Evolutionary conservation across 176 grass and related monocot species (phyloP).

Genomic region (Aechmea fasciata): DNA sequence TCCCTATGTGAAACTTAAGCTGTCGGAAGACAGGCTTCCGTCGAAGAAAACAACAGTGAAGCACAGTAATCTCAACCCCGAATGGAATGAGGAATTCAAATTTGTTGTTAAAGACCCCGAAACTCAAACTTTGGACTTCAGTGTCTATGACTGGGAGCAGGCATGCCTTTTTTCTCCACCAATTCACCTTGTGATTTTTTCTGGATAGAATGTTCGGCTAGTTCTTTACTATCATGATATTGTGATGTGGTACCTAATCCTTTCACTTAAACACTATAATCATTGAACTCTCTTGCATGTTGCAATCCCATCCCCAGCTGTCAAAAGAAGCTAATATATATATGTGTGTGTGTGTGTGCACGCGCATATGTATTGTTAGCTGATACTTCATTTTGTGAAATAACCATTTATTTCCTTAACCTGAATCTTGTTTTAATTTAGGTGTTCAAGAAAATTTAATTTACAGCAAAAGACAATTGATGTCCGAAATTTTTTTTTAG

Average conservation of each 20-base stretch:
- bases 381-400: no score
- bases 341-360: no score
- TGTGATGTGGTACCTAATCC: background rate
- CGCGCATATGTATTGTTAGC: no score
- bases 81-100: slow-evolving; percentile 83
- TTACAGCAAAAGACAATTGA: background rate
- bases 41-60: slow-evolving; percentile 69
- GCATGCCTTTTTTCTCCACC: slow-evolving; percentile 23
- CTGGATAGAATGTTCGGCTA: background rate
- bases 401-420: no score
- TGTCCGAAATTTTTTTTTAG: background rate
- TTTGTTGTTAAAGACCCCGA: slow-evolving; percentile 67
- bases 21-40: slow-evolving; percentile 55
- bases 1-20: slow-evolving; percentile 66
- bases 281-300: no score
- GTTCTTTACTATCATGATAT: background rate
- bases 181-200: slow-evolving; percentile 5
- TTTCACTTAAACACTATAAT: no score
- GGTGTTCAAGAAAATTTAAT: background rate
- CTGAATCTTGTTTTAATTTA: no score
- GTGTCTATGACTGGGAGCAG: slow-evolving; percentile 83
- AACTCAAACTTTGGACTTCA: slow-evolving; percentile 50
- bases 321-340: no score
- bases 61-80: slow-evolving; percentile 62
- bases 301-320: no score